A percentile compares a stretch with the other conserved stretches of the same genome.
Conservation (phyloP, 306 rosid genomes). For the Medicago arabica region DNA sequence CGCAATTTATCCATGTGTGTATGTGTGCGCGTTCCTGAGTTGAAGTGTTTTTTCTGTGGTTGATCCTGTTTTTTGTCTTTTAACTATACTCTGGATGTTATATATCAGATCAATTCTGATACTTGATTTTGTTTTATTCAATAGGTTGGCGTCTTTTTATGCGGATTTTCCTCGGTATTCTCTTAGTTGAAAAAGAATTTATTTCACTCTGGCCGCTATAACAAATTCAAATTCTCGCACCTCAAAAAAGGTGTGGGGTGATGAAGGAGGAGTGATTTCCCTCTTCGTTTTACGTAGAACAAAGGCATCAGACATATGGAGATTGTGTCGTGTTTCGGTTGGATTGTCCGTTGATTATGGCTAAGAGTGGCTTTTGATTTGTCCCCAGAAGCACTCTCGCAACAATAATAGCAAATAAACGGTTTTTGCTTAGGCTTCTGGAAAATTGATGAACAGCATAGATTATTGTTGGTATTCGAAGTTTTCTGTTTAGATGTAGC, state of each 20-base stretch:
- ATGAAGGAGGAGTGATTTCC: constrained; percentile 62
- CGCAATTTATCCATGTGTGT: no score
- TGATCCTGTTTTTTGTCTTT: constrained; percentile 23
- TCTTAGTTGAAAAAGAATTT: constrained; percentile 58
- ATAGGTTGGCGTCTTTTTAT: constrained; percentile 68
- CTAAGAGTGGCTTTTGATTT: constrained; percentile 59
- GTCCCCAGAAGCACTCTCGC: constrained; percentile 50
- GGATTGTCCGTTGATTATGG: constrained; percentile 96
- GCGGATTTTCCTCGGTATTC: constrained; percentile 56
- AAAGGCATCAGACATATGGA: constrained; percentile 86
- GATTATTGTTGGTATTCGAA: constrained; percentile 46
- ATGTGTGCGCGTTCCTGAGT: not conserved
- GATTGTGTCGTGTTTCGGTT: constrained; percentile 91
- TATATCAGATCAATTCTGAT: constrained; percentile 9
- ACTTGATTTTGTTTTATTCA: not conserved
- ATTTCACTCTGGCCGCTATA: constrained; percentile 98
- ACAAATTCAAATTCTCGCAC: constrained; percentile 79
- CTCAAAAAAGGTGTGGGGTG: constrained; percentile 97
- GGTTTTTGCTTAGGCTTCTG: constrained; percentile 51
- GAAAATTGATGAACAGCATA: constrained; percentile 44
- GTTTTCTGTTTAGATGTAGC: constrained; percentile 55
- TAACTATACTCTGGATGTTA: constrained; percentile 10
- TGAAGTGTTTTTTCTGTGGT: not conserved
- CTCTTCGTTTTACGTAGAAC: constrained; percentile 69
- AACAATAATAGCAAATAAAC: constrained; percentile 24